Conservation (phyloP, 2,329 filamentous ascomycete species). For the Diaporthe sp. region DNA sequence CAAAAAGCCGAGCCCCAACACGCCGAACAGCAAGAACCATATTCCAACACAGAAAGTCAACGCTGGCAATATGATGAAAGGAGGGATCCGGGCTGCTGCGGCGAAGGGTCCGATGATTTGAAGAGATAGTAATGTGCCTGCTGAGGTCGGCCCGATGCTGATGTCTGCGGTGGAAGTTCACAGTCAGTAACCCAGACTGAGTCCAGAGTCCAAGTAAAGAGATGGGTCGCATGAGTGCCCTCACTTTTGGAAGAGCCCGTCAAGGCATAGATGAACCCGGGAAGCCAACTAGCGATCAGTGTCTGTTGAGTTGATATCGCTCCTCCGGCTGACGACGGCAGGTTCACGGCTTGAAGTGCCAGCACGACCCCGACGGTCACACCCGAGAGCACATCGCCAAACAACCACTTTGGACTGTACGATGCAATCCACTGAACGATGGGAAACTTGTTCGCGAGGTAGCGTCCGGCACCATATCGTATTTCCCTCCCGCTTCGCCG, state of each 20-base stretch:
- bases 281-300: slow-evolving; percentile 34
- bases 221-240: neutral
- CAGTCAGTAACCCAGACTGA: neutral
- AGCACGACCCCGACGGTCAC: slow-evolving; percentile 32
- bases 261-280: slow-evolving; percentile 32
- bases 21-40: slow-evolving; percentile 33
- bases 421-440: slow-evolving; percentile 30
- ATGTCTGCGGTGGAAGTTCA: slow-evolving; percentile 5
- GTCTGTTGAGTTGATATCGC: slow-evolving; percentile 27
- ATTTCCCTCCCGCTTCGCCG: slow-evolving; percentile 15
- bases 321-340: slow-evolving; percentile 14
- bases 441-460: slow-evolving; percentile 27
- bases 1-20: slow-evolving; percentile 32
- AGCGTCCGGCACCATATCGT: slow-evolving; percentile 27
- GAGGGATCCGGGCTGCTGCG: slow-evolving; percentile 10
- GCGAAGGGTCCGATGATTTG: slow-evolving; percentile 22
- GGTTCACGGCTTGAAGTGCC: slow-evolving; percentile 34
- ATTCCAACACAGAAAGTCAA: slow-evolving; percentile 33
- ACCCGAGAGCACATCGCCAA: slow-evolving; percentile 26
- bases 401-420: slow-evolving; percentile 29
- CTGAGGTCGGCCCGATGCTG: slow-evolving; percentile 29
- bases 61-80: slow-evolving; percentile 23
- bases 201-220: neutral
- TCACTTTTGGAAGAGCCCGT: slow-evolving; percentile 34
- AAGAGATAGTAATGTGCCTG: slow-evolving; percentile 15